Percentiles rank a stretch among this genome's conserved stretches.
Conservation (phyloP, 2,329 filamentous ascomycete species). For the Diaporthe velutina region DNA sequence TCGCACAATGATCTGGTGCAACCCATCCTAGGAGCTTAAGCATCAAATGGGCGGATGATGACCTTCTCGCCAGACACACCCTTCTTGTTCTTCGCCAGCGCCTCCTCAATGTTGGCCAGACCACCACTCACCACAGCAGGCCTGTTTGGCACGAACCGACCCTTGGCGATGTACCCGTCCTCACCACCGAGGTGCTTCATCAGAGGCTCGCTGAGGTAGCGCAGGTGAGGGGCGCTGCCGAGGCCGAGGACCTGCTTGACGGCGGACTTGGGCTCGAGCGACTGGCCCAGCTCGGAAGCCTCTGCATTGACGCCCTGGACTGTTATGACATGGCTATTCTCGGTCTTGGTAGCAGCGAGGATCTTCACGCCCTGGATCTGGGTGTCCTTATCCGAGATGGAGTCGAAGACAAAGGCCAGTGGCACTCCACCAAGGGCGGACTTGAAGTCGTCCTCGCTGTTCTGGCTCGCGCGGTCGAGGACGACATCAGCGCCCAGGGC, state of each 20-base stretch:
- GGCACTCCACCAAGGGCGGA: constrained; percentile 45
- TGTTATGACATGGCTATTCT: constrained; percentile 41
- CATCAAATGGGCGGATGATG: constrained; percentile 41
- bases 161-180: constrained; percentile 49
- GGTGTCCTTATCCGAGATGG: constrained; percentile 47
- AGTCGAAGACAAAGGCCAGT: constrained; percentile 48
- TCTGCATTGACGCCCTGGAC: constrained; percentile 40
- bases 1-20: background rate
- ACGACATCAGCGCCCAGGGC: constrained; percentile 42
- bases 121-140: constrained; percentile 47
- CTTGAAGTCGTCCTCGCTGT: constrained; percentile 44
- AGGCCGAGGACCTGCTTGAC: constrained; percentile 40
- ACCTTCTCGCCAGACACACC: constrained; percentile 47
- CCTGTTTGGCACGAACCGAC: constrained; percentile 47
- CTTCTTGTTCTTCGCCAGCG: constrained; percentile 45
- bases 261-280: constrained; percentile 27
- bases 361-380: constrained; percentile 49
- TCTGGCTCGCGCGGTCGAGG: constrained; percentile 43
- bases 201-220: constrained; percentile 48
- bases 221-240: constrained; percentile 45
- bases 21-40: background rate
- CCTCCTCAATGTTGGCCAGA: constrained; percentile 44
- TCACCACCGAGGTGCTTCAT: constrained; percentile 45
- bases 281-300: constrained; percentile 40
- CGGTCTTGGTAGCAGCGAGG: constrained; percentile 40